Evolutionary conservation across 225 moss, liverwort and hornwort species (phyloP).

Genomic region (Ulota crispa): DNA sequence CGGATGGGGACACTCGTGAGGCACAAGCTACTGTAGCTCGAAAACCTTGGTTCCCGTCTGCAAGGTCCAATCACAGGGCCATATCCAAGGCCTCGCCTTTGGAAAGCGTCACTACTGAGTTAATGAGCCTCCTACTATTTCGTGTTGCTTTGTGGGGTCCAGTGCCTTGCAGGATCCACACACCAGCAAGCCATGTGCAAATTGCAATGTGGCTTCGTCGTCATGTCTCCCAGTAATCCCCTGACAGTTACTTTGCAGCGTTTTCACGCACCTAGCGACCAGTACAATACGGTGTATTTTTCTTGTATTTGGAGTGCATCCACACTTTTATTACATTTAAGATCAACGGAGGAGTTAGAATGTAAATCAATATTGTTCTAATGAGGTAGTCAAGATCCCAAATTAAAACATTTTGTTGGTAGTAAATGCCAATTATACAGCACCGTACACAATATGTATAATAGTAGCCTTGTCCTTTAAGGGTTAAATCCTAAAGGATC

Average conservation of each 20-base stretch:
- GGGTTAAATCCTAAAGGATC: no score
- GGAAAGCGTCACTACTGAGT: slow-evolving; percentile 7
- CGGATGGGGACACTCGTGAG: not conserved
- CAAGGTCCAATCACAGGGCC: not conserved
- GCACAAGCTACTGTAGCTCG: slow-evolving; percentile 9
- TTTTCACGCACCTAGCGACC: not conserved
- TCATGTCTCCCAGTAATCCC: not conserved
- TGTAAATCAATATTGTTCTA: no score
- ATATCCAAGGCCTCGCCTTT: not conserved
- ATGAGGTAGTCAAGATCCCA: no score
- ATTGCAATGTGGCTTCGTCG: not conserved
- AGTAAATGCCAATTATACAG: no score
- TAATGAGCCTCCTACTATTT: not conserved
- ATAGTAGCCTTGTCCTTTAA: no score
- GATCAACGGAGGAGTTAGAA: no score
- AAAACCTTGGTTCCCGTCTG: not conserved
- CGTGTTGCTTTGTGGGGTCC: not conserved
- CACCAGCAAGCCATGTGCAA: slow-evolving; percentile 19
- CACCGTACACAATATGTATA: no score
- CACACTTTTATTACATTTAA: no score
- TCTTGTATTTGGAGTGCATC: no score
- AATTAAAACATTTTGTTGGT: no score
- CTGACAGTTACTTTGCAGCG: not conserved
- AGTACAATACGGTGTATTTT: no score
- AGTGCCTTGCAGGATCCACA: slow-evolving; percentile 1